Conservation (phyloP, 768 basidiomycete species). For the Podaxis sp. region DNA sequence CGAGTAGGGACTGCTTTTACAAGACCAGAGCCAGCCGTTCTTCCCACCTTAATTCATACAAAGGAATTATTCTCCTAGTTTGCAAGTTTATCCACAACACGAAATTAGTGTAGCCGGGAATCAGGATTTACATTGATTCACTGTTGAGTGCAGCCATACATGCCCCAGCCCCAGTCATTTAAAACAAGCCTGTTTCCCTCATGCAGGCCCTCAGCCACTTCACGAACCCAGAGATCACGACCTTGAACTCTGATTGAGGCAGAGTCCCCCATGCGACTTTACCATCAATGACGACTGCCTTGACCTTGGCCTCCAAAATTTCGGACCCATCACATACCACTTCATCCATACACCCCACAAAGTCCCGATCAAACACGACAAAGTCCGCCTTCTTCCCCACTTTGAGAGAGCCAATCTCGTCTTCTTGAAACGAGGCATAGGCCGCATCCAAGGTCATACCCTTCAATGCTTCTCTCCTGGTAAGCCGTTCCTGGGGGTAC, state of each 20-base stretch:
- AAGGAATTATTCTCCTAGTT: too few relatives aligned
- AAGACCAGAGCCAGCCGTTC: too few relatives aligned
- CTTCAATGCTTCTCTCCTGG: conserved; percentile 77
- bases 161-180: background rate
- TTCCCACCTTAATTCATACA: too few relatives aligned
- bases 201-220: background rate
- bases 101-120: background rate
- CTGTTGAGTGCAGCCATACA: background rate
- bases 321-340: conserved; percentile 27
- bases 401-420: conserved; percentile 63
- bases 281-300: conserved; percentile 76
- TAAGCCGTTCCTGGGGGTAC: conserved; percentile 73
- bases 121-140: background rate
- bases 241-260: background rate
- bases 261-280: conserved; percentile 52
- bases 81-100: background rate
- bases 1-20: too few relatives aligned
- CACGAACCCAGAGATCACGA: background rate
- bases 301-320: conserved; percentile 62
- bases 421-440: conserved; percentile 79
- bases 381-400: conserved; percentile 86
- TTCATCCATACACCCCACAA: conserved; percentile 24
- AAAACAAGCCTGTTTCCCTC: background rate
- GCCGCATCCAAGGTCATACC: conserved; percentile 91
- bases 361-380: conserved; percentile 76